Evolutionary conservation across 805 yeast genomes (phyloP).

Genomic region (Monosporozyma aerobia): DNA sequence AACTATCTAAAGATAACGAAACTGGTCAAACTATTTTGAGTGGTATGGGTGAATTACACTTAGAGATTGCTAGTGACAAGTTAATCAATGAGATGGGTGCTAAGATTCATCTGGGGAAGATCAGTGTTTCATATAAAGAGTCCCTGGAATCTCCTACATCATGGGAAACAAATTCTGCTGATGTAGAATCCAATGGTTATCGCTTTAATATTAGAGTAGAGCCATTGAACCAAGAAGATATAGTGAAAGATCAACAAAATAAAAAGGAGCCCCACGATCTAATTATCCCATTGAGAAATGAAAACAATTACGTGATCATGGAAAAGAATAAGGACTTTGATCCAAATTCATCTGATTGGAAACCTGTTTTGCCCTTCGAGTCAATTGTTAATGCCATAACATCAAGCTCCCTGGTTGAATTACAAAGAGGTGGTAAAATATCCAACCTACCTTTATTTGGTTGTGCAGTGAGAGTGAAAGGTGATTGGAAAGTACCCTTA

Average conservation of each 20-base stretch:
- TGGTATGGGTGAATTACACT: slow-evolving; percentile 96
- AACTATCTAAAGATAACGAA: slow-evolving; percentile 60
- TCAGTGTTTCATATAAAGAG: slow-evolving; percentile 87
- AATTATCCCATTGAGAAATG: slow-evolving; percentile 24
- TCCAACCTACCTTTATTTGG: slow-evolving; percentile 45
- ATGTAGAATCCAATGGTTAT: slow-evolving; percentile 8
- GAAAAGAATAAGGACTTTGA: slow-evolving; percentile 20
- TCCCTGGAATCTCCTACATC: slow-evolving; percentile 29
- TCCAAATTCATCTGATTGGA: slow-evolving; percentile 38
- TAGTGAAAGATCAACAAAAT: slow-evolving; percentile 7
- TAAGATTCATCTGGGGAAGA: slow-evolving; percentile 67
- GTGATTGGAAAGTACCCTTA: slow-evolving; percentile 42
- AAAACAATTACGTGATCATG: slow-evolving; percentile 29
- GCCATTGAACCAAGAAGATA: slow-evolving; percentile 10
- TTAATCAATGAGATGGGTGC: slow-evolving; percentile 76
- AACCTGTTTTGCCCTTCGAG: slow-evolving; percentile 38
- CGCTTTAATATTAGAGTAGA: slow-evolving; percentile 15
- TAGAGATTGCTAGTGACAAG: slow-evolving; percentile 79
- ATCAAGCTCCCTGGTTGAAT: slow-evolving; percentile 50
- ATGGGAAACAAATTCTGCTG: slow-evolving; percentile 5
- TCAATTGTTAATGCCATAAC: slow-evolving; percentile 44
- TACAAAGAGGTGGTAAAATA: slow-evolving; percentile 60
- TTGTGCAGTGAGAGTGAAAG: slow-evolving; percentile 42
- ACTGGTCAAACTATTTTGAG: slow-evolving; percentile 90
- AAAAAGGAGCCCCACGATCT: slow-evolving; percentile 23